phyloP scores from a whole-genome alignment of 345 rosid genomes.

The Cardamine resedifolia region DNA sequence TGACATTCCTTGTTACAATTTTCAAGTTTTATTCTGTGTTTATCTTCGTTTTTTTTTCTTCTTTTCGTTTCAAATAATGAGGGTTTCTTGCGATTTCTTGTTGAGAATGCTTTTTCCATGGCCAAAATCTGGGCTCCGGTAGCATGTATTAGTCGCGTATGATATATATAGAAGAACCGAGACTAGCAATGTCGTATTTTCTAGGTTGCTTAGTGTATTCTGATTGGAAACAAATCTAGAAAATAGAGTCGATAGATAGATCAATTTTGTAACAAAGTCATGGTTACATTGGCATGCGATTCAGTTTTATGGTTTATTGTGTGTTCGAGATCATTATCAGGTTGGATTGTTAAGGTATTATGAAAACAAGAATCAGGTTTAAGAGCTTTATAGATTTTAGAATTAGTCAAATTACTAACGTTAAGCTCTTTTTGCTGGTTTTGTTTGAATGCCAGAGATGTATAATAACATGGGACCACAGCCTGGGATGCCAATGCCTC shows the following conservation, averaged over 20 bases:
- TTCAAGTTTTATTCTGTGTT: background rate
- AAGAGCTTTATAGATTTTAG: background rate
- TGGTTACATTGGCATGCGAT: background rate
- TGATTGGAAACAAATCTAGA: background rate
- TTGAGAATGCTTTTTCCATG: background rate
- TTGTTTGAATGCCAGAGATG: slow-evolving; percentile 53
- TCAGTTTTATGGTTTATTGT: background rate
- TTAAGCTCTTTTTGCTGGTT: slow-evolving; percentile 16
- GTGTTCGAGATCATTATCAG: slow-evolving; percentile 2
- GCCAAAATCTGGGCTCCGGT: background rate
- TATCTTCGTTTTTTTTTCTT: background rate
- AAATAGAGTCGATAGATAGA: background rate
- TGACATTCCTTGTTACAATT: background rate
- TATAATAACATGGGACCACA: slow-evolving; percentile 67
- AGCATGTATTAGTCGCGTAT: background rate
- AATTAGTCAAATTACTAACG: background rate
- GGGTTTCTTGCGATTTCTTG: background rate
- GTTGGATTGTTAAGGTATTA: background rate
- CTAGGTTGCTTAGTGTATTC: background rate
- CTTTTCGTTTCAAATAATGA: background rate
- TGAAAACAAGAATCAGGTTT: background rate
- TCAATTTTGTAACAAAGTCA: background rate
- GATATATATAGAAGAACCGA: slow-evolving; percentile 8
- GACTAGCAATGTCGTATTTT: background rate
- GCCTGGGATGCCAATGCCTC: slow-evolving; percentile 72